Conservation (phyloP, 805 yeast species). For the Yarrowia divulgata region DNA sequence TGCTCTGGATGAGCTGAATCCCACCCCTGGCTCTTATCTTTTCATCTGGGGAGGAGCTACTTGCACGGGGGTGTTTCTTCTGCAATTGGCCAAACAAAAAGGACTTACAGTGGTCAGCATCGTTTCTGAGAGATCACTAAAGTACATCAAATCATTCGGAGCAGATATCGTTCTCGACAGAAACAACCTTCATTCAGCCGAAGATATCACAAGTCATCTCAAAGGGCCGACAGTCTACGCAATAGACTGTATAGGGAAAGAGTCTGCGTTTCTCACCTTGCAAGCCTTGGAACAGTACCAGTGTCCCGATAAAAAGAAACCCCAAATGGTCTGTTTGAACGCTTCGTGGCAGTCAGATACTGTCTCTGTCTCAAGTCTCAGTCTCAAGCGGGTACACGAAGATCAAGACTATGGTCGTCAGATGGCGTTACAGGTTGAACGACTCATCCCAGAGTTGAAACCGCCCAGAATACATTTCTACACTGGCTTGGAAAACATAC, state of each 20-base stretch:
- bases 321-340: neutral
- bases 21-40: neutral
- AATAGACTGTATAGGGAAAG: conserved; percentile 4
- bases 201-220: neutral
- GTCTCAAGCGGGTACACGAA: conserved; percentile 5
- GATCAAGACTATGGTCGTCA: neutral
- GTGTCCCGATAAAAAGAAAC: neutral
- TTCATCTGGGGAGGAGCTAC: conserved; percentile 36
- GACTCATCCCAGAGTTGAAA: neutral
- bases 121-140: neutral
- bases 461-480: neutral
- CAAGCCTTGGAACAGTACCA: neutral
- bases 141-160: conserved; percentile 19
- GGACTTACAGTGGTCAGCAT: conserved; percentile 3
- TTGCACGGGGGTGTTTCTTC: conserved; percentile 13
- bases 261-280: neutral
- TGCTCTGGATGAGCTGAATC: neutral
- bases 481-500: neutral
- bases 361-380: neutral
- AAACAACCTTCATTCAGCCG: neutral
- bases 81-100: conserved; percentile 16
- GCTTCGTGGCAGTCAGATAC: neutral
- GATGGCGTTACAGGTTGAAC: neutral
- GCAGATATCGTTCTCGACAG: conserved; percentile 24
- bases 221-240: neutral